Base-by-base conservation (phyloP, 441 rosid species). In the Syzygium syzygioides region DNA sequence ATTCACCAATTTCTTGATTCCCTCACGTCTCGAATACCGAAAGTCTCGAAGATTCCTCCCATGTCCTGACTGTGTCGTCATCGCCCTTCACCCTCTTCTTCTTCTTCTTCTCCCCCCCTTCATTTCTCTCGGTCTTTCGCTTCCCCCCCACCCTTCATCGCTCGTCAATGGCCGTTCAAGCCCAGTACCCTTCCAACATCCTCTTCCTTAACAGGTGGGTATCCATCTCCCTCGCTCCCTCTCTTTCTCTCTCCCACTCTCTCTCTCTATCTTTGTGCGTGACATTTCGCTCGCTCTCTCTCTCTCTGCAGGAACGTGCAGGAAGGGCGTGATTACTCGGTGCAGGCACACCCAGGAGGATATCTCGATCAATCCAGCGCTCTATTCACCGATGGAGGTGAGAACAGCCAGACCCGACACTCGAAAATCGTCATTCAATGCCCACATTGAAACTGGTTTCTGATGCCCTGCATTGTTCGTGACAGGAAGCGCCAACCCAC, bases 91-190 rank as follows among this genome's bases (percentile, higher is more conserved):
- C 23, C 48, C 26, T 28, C 3, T 2, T 66, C 66, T 34, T 20
- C 34, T 3, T 34, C 84, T 2, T 13, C 84, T 9, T 12, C 30
- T 48, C 28, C 26, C 17, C 4, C 50, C 48, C n/a, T 87, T 15
- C 25, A 9, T 23, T 25, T 30, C 53, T 55, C 85, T 41, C 53
- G n/a, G 37, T 48, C 85, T 23, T 57, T 56, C 14, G 59, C 23
- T 76, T 37, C 30, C 41, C 68, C 79, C 30, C 41, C 68, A 45
- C 48, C 32, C 84, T 10, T 25, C 55, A 18, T 25, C 41, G 28
- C 85, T n/a, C 71, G 76, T 37, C 37, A 56, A 88, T 88, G 89
- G 88, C 88, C 18, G 88, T 87, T 87, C 88, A 87, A 66, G 88
- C 88, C 68, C 88, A 87, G 55, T 32, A 87, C 85, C 88, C 85